phyloP scores from a whole-genome alignment of 2,329 filamentous ascomycete species.

The Exophiala oligosperma region DNA sequence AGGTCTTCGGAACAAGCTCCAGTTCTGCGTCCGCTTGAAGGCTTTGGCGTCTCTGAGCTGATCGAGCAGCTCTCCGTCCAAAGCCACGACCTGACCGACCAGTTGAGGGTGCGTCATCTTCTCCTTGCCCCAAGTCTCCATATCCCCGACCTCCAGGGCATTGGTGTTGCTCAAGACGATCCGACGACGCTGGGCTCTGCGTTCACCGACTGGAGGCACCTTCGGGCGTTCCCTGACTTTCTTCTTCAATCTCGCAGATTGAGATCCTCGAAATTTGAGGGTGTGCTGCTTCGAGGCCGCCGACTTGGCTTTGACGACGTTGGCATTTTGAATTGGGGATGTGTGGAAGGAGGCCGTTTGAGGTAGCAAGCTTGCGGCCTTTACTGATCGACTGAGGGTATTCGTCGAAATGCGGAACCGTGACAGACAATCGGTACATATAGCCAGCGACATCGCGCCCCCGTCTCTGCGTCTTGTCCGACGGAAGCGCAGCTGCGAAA shows the following conservation, averaged over 20 bases:
- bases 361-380: background rate
- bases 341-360: constrained; percentile 43
- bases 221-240: constrained; percentile 45
- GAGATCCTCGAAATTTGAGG: constrained; percentile 27
- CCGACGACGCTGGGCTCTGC: constrained; percentile 82
- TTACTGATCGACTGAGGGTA: background rate
- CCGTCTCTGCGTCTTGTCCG: background rate
- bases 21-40: constrained; percentile 87
- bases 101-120: constrained; percentile 57
- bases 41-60: constrained; percentile 79
- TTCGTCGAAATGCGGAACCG: constrained; percentile 17
- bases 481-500: background rate
- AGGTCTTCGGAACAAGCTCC: constrained; percentile 81
- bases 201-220: constrained; percentile 72
- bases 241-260: constrained; percentile 48
- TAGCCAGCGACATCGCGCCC: constrained; percentile 20
- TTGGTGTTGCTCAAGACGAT: constrained; percentile 94
- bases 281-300: background rate
- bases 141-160: constrained; percentile 72
- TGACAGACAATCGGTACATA: constrained; percentile 24
- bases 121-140: constrained; percentile 60
- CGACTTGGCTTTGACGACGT: constrained; percentile 50
- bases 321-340: constrained; percentile 39
- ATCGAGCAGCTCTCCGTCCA: constrained; percentile 72
- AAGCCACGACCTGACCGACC: constrained; percentile 63